These are phyloP conservation scores for Brassica rapa DNA, from an alignment of 345 rosid species.

Conservation along the genomic window DNA sequence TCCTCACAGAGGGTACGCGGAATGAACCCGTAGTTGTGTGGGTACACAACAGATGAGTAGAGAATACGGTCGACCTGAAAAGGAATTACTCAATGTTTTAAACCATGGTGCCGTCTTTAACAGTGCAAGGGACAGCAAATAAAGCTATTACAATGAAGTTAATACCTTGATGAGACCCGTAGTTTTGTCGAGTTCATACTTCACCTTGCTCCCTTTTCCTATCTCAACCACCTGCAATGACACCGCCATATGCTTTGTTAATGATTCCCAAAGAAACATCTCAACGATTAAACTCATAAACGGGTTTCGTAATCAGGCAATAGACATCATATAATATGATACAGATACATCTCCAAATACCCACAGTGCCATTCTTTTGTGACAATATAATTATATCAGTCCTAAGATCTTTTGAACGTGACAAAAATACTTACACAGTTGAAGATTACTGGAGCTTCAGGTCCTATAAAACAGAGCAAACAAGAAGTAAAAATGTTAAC, in stretches of 20 bases:
- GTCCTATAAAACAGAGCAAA: constrained; percentile 53
- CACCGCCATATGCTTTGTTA: not conserved
- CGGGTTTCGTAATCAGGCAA: constrained; percentile 11
- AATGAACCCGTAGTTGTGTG: constrained; percentile 98
- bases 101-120: not conserved
- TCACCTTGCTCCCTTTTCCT: constrained; percentile 94
- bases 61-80: constrained; percentile 87
- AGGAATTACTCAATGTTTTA: not conserved
- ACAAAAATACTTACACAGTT: constrained; percentile 62
- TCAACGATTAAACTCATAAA: constrained; percentile 1
- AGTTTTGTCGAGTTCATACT: constrained; percentile 96
- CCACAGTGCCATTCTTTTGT: not conserved
- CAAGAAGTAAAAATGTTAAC: not conserved
- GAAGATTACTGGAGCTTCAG: constrained; percentile 84
- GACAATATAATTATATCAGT: not conserved
- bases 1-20: constrained; percentile 98
- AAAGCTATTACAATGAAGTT: constrained; percentile 2
- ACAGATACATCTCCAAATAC: not conserved
- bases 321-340: constrained; percentile 3
- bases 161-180: constrained; percentile 91
- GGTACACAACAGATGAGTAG: constrained; percentile 98
- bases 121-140: not conserved
- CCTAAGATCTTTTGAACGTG: not conserved
- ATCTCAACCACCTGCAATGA: constrained; percentile 85
- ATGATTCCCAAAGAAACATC: not conserved